These are phyloP conservation scores for Oxalis stricta DNA, from an alignment of 441 rosid species.

Conservation along the genomic window DNA sequence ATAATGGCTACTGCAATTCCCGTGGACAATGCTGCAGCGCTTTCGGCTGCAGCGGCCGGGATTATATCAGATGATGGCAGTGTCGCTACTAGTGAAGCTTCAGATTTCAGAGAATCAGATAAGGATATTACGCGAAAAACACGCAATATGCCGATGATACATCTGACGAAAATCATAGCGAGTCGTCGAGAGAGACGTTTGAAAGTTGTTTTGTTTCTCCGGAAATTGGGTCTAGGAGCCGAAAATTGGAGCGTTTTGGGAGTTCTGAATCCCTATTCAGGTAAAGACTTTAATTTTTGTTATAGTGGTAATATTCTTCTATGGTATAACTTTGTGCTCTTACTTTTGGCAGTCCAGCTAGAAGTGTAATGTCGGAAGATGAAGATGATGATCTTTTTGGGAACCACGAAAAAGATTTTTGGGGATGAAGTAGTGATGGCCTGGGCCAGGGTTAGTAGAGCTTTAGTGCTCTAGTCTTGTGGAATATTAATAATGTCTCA, in stretches of 20 bases:
- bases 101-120: constrained; percentile 53
- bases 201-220: constrained; percentile 53
- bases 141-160: constrained; percentile 40
- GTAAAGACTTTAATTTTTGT: constrained; percentile 7
- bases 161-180: constrained; percentile 56
- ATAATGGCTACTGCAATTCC: constrained; percentile 81
- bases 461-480: constrained; percentile 3
- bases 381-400: constrained; percentile 15
- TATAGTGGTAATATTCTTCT: neutral
- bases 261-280: constrained; percentile 71
- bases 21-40: constrained; percentile 54
- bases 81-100: constrained; percentile 49
- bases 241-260: constrained; percentile 45
- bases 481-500: too few species aligned
- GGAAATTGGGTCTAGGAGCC: constrained; percentile 36
- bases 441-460: constrained; percentile 81
- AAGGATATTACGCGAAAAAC: constrained; percentile 40
- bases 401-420: constrained; percentile 37
- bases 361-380: constrained; percentile 54
- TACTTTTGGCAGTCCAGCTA: constrained; percentile 88
- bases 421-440: constrained; percentile 62
- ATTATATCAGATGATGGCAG: constrained; percentile 51
- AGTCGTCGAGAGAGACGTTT: constrained; percentile 31
- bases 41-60: constrained; percentile 82
- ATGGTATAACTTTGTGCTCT: constrained; percentile 17